Percentiles rank a stretch among this genome's conserved stretches.
phyloP scores from a whole-genome alignment of 495 filamentous ascomycete genomes.

The Lineolata rhizophorae region DNA sequence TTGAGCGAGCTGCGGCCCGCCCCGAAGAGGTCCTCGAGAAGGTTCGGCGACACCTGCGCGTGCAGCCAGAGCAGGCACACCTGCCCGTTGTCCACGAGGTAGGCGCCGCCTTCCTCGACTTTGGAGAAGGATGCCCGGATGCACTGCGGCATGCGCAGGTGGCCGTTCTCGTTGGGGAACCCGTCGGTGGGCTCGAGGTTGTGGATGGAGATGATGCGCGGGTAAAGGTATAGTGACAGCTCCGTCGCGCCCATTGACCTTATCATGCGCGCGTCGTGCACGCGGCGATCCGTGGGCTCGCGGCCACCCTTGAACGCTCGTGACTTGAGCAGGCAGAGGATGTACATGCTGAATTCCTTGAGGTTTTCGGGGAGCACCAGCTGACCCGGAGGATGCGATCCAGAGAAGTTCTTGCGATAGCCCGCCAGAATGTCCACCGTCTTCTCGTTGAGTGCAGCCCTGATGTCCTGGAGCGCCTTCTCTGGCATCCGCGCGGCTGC shows the following conservation, averaged over 20 bases:
- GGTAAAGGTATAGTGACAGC: conserved; percentile 83
- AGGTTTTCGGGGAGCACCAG: conserved; percentile 87
- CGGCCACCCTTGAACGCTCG: conserved; percentile 82
- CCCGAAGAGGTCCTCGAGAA: conserved; percentile 81
- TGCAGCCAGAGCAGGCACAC: conserved; percentile 82
- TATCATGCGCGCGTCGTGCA: conserved; percentile 79
- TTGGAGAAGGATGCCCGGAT: conserved; percentile 76
- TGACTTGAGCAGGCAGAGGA: conserved; percentile 78
- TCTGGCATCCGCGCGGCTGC: conserved; percentile 66
- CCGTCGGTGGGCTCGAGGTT: conserved; percentile 52
- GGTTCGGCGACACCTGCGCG: conserved; percentile 46
- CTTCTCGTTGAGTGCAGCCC: conserved; percentile 71
- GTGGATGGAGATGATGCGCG: conserved; percentile 78
- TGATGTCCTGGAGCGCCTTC: conserved; percentile 64
- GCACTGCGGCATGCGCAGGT: conserved; percentile 36
- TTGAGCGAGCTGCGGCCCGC: conserved; percentile 48
- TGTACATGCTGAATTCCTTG: conserved; percentile 95
- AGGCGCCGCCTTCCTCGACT: conserved; percentile 89
- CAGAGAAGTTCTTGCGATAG: conserved; percentile 78
- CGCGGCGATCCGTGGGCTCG: conserved; percentile 78
- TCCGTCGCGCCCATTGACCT: conserved; percentile 69
- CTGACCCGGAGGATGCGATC: conserved; percentile 74
- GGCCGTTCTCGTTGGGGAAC: conserved; percentile 72
- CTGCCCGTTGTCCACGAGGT: conserved; percentile 94
- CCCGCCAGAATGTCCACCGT: conserved; percentile 83